Evolutionary conservation across 2,329 filamentous ascomycete genomes (phyloP), one percentile per base, ranked within the genome.

Genomic region (Alternaria arbusti): DNA sequence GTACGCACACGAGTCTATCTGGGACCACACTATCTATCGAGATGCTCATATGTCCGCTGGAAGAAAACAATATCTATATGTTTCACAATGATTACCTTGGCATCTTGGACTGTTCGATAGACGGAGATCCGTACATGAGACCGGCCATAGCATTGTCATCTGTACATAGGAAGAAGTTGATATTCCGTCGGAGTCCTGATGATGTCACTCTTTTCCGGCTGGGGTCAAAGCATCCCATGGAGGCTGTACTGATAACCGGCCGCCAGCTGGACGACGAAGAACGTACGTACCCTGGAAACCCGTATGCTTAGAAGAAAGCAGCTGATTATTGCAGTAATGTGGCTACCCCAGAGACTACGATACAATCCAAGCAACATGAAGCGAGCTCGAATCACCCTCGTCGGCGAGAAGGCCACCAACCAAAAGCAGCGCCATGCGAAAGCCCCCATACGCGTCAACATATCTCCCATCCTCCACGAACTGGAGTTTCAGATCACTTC

Each of bases 291-390:
- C 1, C 10, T 2, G 5, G 15, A 3, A 12, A 20, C 0, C 17
- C 10, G 6, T 1, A 12, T 2, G 11, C 40, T 20, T 17, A 7
- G 1, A 22, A 4, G 17, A 2, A 22, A 44, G n/a, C 10, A 22
- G 43, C 43, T 44, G 8, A 44, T 2, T 0, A 5, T 12, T 2
- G 3, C 2, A 45, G 43, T 17, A 1, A 40, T 10, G 9, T 40
- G 36, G 36, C 0, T 6, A 6, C 0, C 32, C 2, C 4, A 17
- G 8, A 3, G 8, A 40, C 0, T 49, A 22, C 4, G 0, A 6
- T 51, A 51, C 47, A 1, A 32, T 28, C 3, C 17, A 0, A 15
- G 12, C 3, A 0, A 22, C 1, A 51, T 51, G 0, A 15, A 20
- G 2, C 47, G 17, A 13, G 17, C 17, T 32, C 47, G 26, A 17